Base-by-base conservation (phyloP, 2,329 filamentous ascomycete species). In the Curvularia hawaiiensis region DNA sequence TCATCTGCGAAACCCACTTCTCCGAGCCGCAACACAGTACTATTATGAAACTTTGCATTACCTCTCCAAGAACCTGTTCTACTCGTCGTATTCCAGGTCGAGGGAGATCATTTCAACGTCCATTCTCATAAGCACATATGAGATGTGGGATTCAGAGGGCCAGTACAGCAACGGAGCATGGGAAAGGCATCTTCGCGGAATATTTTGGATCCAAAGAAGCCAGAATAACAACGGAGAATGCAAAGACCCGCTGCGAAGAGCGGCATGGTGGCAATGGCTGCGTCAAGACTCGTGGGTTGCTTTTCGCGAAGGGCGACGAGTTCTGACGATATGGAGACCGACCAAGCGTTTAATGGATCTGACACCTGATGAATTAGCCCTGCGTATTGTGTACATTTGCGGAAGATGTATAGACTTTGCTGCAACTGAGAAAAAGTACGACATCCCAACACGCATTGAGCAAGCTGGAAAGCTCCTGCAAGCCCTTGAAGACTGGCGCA, bases 241-340 rank as follows among this genome's bases (percentile, higher is more conserved):
- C 0, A 62, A 56, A 16, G 81, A 82, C 0, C 84, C 85, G 0
- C 75, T 88, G 0, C 78, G 83, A 41, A 81, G 83, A 60, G 83
- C 85, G 0, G 83, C 85, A 0, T 88, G 86, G 86, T 89, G 86
- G 86, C 81, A 83, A 0, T 89, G 86, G 86, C 74, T 88, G 3
- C 78, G 84, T n/a, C 86, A 89, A 65, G 86, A 89, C 65, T 79
- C 86, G 0, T 88, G 85, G 85, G 85, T 84, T 2, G 85, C 85
- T 0, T 87, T 88, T 61, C 79, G 84, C 0, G 85, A 88, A 65
- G 78, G 79, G 22, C 76, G 86, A 4, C 78, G 81, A 8, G 81
- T 82, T 2, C 80, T 87, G 59, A 87, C 80, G 33, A 85, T 86
- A 48, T 88, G 85, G 84, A 78, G 77, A 43, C 85, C 85, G 0